phyloP scores from a whole-genome alignment of 352 stramenopile species.

The Globisporangium rhizosaccharum region DNA sequence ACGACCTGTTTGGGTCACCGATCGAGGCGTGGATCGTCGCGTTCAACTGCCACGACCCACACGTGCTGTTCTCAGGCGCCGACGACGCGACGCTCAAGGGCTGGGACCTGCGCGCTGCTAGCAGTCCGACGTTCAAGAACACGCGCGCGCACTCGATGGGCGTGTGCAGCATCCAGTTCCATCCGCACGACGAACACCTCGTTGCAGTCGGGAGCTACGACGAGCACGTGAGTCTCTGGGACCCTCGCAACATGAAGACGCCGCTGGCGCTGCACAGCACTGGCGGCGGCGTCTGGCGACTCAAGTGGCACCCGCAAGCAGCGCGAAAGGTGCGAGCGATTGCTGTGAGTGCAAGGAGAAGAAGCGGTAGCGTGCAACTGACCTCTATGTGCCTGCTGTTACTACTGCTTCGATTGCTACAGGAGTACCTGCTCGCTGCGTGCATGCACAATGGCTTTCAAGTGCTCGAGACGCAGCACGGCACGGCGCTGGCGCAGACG shows the following conservation, averaged over 20 bases:
- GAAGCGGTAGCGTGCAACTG: background rate
- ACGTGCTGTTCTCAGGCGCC: slow-evolving; percentile 73
- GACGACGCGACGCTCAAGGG: slow-evolving; percentile 77
- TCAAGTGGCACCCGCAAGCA: slow-evolving; percentile 73
- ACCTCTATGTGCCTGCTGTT: background rate
- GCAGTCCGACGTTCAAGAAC: slow-evolving; percentile 50
- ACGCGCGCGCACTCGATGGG: slow-evolving; percentile 66
- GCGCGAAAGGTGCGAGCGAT: slow-evolving; percentile 32
- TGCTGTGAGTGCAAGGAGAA: background rate
- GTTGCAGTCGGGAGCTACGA: slow-evolving; percentile 84
- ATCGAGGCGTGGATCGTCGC: slow-evolving; percentile 85
- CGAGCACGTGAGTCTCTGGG: slow-evolving; percentile 74
- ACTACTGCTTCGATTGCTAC: background rate
- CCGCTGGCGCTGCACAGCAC: slow-evolving; percentile 40
- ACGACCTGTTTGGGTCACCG: slow-evolving; percentile 65
- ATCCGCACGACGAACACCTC: slow-evolving; percentile 53
- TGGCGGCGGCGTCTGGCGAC: slow-evolving; percentile 73
- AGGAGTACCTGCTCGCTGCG: slow-evolving; percentile 69
- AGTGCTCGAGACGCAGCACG: slow-evolving; percentile 28
- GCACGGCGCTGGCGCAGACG: slow-evolving; percentile 14
- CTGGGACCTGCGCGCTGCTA: slow-evolving; percentile 58
- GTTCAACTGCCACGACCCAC: slow-evolving; percentile 72
- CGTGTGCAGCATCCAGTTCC: slow-evolving; percentile 83
- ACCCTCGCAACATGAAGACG: slow-evolving; percentile 53
- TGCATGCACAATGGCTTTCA: slow-evolving; percentile 89